Evolutionary conservation across 306 rosid genomes (phyloP).

Genomic region (Myrica gale): DNA sequence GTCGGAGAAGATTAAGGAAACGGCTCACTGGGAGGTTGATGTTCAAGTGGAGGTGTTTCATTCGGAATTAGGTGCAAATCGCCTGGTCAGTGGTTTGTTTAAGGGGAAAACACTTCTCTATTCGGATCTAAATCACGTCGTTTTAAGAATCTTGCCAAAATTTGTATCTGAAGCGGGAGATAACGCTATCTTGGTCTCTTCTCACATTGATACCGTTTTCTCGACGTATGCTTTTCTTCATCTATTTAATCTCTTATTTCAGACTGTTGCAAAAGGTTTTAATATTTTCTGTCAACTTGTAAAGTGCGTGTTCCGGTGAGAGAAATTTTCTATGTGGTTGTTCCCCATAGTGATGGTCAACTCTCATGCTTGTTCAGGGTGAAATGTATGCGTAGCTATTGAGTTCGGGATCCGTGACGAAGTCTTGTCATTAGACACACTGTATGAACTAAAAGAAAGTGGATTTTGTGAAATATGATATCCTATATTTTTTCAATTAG

Average conservation of each 20-base stretch:
- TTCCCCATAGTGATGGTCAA: background rate
- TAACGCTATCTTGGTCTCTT: slow-evolving; percentile 82
- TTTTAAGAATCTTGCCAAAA: slow-evolving; percentile 78
- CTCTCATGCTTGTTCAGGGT: background rate
- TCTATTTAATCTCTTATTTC: slow-evolving; percentile 27
- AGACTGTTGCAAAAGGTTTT: background rate
- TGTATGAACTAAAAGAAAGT: background rate
- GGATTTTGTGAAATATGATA: background rate
- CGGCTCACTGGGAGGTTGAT: slow-evolving; percentile 94
- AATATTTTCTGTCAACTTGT: background rate
- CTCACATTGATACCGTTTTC: slow-evolving; percentile 91
- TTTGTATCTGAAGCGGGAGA: slow-evolving; percentile 63
- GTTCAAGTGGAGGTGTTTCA: slow-evolving; percentile 88
- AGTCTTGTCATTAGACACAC: background rate
- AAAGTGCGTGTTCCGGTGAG: background rate
- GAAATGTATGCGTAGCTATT: background rate
- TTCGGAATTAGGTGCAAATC: slow-evolving; percentile 67
- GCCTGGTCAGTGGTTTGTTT: slow-evolving; percentile 62
- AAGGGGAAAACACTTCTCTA: slow-evolving; percentile 75
- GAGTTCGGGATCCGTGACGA: background rate
- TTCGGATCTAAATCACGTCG: slow-evolving; percentile 72
- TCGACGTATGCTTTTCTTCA: slow-evolving; percentile 68
- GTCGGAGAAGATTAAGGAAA: slow-evolving; percentile 62
- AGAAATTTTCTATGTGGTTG: background rate
- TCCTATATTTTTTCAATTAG: background rate